Evolutionary conservation across 768 basidiomycete species (phyloP).

Genomic region (Gelatoporia subvermispora): DNA sequence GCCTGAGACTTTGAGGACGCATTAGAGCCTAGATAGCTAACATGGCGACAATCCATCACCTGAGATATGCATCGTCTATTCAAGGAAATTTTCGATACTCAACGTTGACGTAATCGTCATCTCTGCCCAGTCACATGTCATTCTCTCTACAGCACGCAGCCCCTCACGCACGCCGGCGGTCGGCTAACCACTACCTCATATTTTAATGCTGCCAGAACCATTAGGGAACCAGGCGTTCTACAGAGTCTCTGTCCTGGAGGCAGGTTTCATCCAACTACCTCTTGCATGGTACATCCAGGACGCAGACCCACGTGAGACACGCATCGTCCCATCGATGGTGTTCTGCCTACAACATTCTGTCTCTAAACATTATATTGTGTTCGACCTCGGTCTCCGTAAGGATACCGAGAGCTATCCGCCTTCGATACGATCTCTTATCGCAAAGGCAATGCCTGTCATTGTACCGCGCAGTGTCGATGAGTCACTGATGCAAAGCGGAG

Average conservation of each 20-base stretch:
- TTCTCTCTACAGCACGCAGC: too few relatives aligned
- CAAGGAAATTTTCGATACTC: too few relatives aligned
- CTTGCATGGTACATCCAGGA: slow-evolving; percentile 34
- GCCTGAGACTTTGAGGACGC: too few relatives aligned
- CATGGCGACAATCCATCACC: too few relatives aligned
- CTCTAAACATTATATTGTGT: slow-evolving; percentile 33
- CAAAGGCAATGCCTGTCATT: slow-evolving; percentile 3
- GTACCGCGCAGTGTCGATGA: slow-evolving; percentile 33
- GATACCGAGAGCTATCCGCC: slow-evolving; percentile 43
- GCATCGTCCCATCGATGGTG: slow-evolving; percentile 40
- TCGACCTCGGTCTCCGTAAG: slow-evolving; percentile 52
- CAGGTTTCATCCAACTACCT: slow-evolving; percentile 38
- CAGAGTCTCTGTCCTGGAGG: slow-evolving; percentile 51
- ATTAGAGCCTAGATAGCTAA: too few relatives aligned
- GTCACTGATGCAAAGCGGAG: slow-evolving; percentile 45
- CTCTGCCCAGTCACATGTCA: too few relatives aligned
- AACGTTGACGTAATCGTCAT: too few relatives aligned
- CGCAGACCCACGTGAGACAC: slow-evolving; percentile 23
- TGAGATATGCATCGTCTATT: too few relatives aligned
- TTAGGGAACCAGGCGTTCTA: slow-evolving; percentile 43
- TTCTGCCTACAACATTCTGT: slow-evolving; percentile 47
- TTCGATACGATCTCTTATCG: slow-evolving; percentile 24
- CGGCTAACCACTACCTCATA: too few relatives aligned
- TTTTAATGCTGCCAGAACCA: slow-evolving; percentile 31
- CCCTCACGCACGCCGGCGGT: too few relatives aligned